Evolutionary conservation across 306 rosid species (phyloP), one percentile per base, ranked within the genome.

Genomic region (Acmispon strigosus): DNA sequence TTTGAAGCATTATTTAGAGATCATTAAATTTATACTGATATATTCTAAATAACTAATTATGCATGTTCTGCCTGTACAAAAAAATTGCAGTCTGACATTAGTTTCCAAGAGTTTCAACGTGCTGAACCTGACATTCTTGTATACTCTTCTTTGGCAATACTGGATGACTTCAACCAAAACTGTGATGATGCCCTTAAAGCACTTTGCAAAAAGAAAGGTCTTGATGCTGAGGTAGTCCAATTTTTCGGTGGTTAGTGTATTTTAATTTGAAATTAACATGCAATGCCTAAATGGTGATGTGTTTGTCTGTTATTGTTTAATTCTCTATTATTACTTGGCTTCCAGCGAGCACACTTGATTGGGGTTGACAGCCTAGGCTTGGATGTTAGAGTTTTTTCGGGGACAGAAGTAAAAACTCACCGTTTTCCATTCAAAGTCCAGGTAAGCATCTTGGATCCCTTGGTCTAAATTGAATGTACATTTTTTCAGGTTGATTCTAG

Each of bases 321-420:
- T 45, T 72, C 58, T 42, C 43, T 70, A 66, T 45, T 62, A 2
- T 47, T 61, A 32, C 63, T 53, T 57, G 83, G 81, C 59, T 77
- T 80, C 32, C 76, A 93, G 98, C 90, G 85, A 76, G 98, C 98
- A 69, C 76, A 59, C 78, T 82, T 93, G 82, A 83, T 90, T 43
- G 97, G 98, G 51, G 86, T 93, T 53, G 98, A 93, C 84, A 83
- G 94, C 76, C 92, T 93, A 65, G 98, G 98, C 74, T 63, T 93
- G 86, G 97, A 93, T 78, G 90, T 90, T 60, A 85, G 98, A 78
- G 82, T 90, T 61, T 78, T 80, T 47, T 76, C 81, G 1, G 97
- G 96, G 63, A 60, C 70, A 65, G 92, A 90, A 80, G 87, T 93
- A 32, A 87, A 82, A 70, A 93, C 96, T 50, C 87, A 80, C 68